Conservation (phyloP, 2,329 filamentous ascomycete genomes). For the Allantophomopsis cytisporea region DNA sequence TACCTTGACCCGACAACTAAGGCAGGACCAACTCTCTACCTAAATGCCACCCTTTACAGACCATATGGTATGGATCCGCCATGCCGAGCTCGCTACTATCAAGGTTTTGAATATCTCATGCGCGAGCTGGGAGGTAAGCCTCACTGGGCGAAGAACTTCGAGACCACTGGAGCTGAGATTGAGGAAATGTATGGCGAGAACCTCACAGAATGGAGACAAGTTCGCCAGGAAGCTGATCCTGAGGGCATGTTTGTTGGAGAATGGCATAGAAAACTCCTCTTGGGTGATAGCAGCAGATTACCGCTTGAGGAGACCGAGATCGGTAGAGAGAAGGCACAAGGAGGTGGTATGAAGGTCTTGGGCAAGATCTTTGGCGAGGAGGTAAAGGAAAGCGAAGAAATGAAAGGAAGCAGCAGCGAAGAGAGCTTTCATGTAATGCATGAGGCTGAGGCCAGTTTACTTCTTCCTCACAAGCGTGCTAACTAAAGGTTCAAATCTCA, state of each 20-base stretch:
- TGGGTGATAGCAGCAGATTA: slow-evolving; percentile 19
- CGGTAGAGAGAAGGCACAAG: slow-evolving; percentile 7
- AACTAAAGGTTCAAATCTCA: too few species aligned
- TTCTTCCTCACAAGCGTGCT: not conserved
- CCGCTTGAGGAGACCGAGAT: slow-evolving; percentile 16
- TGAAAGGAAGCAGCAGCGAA: slow-evolving; percentile 20
- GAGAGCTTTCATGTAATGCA: slow-evolving; percentile 26
- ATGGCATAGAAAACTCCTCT: slow-evolving; percentile 68
- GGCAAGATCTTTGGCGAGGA: slow-evolving; percentile 1
- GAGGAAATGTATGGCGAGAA: slow-evolving; percentile 55
- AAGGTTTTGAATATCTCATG: slow-evolving; percentile 88
- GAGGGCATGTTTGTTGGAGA: slow-evolving; percentile 82
- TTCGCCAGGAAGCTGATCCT: slow-evolving; percentile 60
- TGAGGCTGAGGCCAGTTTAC: not conserved
- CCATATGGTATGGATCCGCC: slow-evolving; percentile 70
- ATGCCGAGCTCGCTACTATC: slow-evolving; percentile 65
- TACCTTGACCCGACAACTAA: slow-evolving; percentile 60
- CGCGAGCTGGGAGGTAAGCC: slow-evolving; percentile 67
- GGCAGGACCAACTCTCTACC: slow-evolving; percentile 65
- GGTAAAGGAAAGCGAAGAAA: not conserved
- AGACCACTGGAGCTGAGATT: slow-evolving; percentile 44
- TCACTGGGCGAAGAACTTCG: slow-evolving; percentile 92
- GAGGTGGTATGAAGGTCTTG: slow-evolving; percentile 10
- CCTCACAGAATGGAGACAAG: slow-evolving; percentile 49
- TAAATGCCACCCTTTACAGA: slow-evolving; percentile 82